These are phyloP conservation scores for Vanderwaltozyma polyspora DNA, from an alignment of 805 yeast species.

Conservation along the genomic window DNA sequence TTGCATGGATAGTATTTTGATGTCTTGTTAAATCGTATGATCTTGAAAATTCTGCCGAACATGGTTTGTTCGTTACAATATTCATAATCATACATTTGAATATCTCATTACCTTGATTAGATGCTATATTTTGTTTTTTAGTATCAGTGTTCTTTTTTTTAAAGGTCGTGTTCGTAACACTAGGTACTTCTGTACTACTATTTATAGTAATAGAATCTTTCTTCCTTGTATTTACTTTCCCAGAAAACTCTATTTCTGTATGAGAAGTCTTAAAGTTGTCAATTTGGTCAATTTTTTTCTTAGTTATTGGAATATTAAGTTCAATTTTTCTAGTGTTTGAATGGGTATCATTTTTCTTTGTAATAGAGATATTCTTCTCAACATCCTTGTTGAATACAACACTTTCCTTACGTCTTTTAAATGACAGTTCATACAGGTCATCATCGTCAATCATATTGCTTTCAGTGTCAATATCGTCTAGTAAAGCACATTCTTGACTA, in stretches of 20 bases:
- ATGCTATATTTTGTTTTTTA: background rate
- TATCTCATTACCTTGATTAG: background rate
- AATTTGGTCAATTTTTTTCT: background rate
- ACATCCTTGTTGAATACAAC: conserved; percentile 6
- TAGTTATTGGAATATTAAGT: no score
- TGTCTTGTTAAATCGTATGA: conserved; percentile 92
- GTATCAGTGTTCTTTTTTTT: background rate
- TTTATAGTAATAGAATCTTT: background rate
- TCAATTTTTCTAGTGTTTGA: no score
- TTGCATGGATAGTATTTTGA: conserved; percentile 91
- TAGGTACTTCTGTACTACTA: no score
- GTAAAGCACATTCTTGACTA: background rate
- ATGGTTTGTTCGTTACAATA: conserved; percentile 11
- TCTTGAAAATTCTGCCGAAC: conserved; percentile 56
- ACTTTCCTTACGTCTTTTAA: conserved; percentile 7
- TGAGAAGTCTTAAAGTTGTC: background rate
- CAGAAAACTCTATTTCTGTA: background rate
- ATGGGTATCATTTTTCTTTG: no score
- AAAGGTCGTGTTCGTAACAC: no score
- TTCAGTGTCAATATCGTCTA: conserved; percentile 8
- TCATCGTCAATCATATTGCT: conserved; percentile 13
- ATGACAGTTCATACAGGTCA: conserved; percentile 8
- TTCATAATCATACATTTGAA: conserved; percentile 3
- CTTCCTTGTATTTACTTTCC: background rate
- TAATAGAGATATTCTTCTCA: background rate